phyloP scores from a whole-genome alignment of 192 early-diverging fungal genomes.

The Mortierella antarctica region DNA sequence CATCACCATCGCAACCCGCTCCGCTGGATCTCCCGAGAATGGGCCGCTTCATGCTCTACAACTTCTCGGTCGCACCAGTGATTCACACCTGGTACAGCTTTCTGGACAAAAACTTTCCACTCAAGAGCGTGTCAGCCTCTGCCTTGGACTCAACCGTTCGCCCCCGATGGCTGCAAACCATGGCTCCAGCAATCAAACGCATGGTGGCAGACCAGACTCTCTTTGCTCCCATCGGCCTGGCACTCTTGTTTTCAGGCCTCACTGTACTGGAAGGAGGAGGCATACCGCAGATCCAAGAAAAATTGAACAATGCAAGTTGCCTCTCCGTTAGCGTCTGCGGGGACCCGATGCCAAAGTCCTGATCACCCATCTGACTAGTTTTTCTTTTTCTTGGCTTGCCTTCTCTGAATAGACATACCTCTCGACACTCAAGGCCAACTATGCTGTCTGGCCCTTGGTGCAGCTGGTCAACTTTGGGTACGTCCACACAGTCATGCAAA shows the following conservation, averaged over 20 bases:
- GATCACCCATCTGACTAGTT: not conserved
- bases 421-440: conserved; percentile 74
- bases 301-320: conserved; percentile 62
- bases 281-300: conserved; percentile 62
- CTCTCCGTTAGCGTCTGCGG: not conserved
- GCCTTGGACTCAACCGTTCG: not conserved
- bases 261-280: conserved; percentile 67
- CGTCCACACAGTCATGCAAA: not conserved
- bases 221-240: conserved; percentile 78
- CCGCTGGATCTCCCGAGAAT: conserved; percentile 59
- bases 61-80: conserved; percentile 74
- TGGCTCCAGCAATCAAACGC: conserved; percentile 37
- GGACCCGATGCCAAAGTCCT: not conserved
- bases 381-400: not conserved
- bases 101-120: conserved; percentile 72
- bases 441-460: conserved; percentile 79
- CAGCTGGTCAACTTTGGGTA: conserved; percentile 78
- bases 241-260: conserved; percentile 72
- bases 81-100: conserved; percentile 76
- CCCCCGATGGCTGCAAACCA: conserved; percentile 1
- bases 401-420: conserved; percentile 58
- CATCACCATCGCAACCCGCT: not conserved
- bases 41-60: conserved; percentile 73
- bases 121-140: conserved; percentile 12
- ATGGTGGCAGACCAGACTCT: conserved; percentile 66